Base-by-base conservation (phyloP, 2,329 filamentous ascomycete genomes). In the Xylaria sp. region DNA sequence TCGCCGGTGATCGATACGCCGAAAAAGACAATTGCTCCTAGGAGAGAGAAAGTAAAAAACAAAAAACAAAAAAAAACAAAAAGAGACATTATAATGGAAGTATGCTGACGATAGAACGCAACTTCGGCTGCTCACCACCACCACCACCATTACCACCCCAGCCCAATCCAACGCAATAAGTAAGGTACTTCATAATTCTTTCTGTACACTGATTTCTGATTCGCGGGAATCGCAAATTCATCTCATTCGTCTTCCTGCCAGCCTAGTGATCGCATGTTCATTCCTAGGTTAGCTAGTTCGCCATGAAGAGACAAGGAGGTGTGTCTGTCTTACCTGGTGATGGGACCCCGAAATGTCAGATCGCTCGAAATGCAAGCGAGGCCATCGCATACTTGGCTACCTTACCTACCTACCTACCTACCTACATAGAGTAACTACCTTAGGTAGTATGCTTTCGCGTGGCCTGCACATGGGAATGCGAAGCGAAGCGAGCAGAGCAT, bases 1-100 rank as follows among this genome's bases (percentile, higher is more conserved):
- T 48, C 18, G 23, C 52, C 58, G 52, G 51, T 52, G 51, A 56
- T 57, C 52, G 62, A 63, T 63, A 12, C 25, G 34, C 58, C 65
- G 58, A 66, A 50, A 57, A 46, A 37, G 34, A 37, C 28, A 23
- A 46, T 46, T n/a, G 9, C 50, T 28, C 48, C 28, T 28, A 6
- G 28, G 5, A 28, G 28, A 28, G 28, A 8, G 46, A 50, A 3
- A 8, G 20, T n/a, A 48, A 5, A 20, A 23, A 51, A 34, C 9
- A 51, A 20, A 51, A 23, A 25, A 2, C 28, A 25, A 25, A 25
- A 25, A 25, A 25, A 51, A 51, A 25, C 25, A 51, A 51, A 23
- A 23, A 13, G 12, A 13, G 34, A 20, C 12, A 3, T 41, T 0
- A 25, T 48, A 44, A 9, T 9, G 41, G 52, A 44, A 46, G 13